Evolutionary conservation across 2,329 filamentous ascomycete genomes (phyloP).

Genomic region (Trichoderma sp.): DNA sequence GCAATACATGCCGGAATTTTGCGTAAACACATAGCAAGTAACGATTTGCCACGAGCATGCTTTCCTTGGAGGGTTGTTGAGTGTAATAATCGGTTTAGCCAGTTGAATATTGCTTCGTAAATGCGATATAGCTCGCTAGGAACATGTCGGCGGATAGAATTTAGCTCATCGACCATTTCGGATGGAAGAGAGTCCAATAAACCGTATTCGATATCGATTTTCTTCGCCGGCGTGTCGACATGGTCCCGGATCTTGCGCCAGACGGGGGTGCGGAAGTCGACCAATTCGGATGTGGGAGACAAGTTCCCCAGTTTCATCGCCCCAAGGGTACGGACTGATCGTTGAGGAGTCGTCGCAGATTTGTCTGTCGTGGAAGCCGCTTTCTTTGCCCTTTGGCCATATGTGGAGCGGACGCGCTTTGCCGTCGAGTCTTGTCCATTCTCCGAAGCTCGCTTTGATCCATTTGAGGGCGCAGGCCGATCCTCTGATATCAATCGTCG

Average conservation of each 20-base stretch:
- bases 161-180: conserved; percentile 25
- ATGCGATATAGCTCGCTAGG: conserved; percentile 29
- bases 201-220: background rate
- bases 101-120: conserved; percentile 35
- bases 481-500: conserved; percentile 34
- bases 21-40: conserved; percentile 38
- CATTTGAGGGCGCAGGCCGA: conserved; percentile 8
- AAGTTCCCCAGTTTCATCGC: conserved; percentile 29
- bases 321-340: conserved; percentile 29
- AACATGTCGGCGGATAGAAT: conserved; percentile 25
- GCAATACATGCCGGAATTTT: conserved; percentile 31
- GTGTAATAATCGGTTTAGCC: conserved; percentile 31
- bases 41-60: conserved; percentile 30
- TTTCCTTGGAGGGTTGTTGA: conserved; percentile 26
- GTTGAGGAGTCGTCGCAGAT: conserved; percentile 23
- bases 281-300: conserved; percentile 27
- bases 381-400: conserved; percentile 25
- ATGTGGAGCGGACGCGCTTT: conserved; percentile 33
- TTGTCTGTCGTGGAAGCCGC: background rate
- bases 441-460: conserved; percentile 25
- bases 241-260: conserved; percentile 29
- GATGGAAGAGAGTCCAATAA: conserved; percentile 2
- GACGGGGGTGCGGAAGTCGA: conserved; percentile 32
- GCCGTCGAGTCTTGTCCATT: conserved; percentile 13
- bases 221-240: conserved; percentile 13